These are phyloP conservation scores for Penicillium janthinellum DNA, from an alignment of 2,329 filamentous ascomycete genomes.

Conservation along the genomic window DNA sequence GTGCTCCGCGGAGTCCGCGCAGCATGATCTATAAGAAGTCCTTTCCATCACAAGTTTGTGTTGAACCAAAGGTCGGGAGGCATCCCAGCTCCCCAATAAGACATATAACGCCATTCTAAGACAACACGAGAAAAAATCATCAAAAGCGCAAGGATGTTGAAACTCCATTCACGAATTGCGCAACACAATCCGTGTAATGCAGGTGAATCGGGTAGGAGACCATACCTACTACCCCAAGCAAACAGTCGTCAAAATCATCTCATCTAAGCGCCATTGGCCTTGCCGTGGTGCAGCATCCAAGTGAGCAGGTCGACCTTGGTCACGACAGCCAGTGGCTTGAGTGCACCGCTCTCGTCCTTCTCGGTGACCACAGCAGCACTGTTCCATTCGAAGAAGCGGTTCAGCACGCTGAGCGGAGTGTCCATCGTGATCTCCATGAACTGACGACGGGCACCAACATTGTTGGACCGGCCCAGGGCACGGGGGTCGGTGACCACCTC, in stretches of 20 bases:
- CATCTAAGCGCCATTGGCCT: conserved; percentile 22
- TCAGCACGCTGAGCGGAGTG: conserved; percentile 78
- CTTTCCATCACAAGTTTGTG: conserved; percentile 20
- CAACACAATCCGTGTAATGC: conserved; percentile 14
- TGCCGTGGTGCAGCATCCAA: conserved; percentile 76
- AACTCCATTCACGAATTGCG: conserved; percentile 17
- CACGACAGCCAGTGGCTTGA: conserved; percentile 84
- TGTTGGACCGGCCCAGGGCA: conserved; percentile 53
- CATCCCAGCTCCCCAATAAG: background rate
- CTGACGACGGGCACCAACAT: conserved; percentile 52
- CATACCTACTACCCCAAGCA: background rate
- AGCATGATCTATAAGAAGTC: conserved; percentile 13
- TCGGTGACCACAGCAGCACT: conserved; percentile 94
- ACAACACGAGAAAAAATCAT: conserved; percentile 6
- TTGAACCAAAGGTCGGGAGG: conserved; percentile 7
- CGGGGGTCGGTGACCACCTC: conserved; percentile 90
- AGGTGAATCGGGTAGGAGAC: conserved; percentile 1
- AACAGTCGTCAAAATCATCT: conserved; percentile 2
- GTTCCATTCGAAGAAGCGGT: conserved; percentile 98
- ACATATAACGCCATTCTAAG: conserved; percentile 13
- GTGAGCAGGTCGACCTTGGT: conserved; percentile 95
- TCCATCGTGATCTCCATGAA: conserved; percentile 95
- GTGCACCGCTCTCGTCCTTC: conserved; percentile 58
- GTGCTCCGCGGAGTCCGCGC: conserved; percentile 8
- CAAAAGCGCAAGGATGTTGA: conserved; percentile 21